These are phyloP conservation scores for Talaromyces sp. DNA, from an alignment of 2,329 filamentous ascomycete species.

Conservation along the genomic window DNA sequence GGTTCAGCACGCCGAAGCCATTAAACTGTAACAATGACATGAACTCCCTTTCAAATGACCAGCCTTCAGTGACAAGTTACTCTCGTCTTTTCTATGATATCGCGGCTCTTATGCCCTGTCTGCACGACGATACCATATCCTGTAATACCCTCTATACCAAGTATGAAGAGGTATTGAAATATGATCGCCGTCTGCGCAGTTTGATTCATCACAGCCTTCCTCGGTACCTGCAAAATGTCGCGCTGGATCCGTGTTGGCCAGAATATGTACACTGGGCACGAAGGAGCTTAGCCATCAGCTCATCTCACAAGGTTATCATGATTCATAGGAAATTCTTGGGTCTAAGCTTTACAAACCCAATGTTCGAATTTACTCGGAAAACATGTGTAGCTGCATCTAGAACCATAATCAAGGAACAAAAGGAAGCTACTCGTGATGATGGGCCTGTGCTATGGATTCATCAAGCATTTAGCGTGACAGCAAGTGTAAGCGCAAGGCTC, in stretches of 20 bases:
- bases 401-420: constrained; percentile 45
- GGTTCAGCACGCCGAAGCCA: constrained; percentile 39
- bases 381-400: constrained; percentile 46
- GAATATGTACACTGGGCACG: constrained; percentile 45
- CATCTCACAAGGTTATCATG: constrained; percentile 52
- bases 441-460: constrained; percentile 50
- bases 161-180: constrained; percentile 45
- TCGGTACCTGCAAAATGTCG: constrained; percentile 36
- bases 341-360: constrained; percentile 44
- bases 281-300: constrained; percentile 41
- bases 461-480: constrained; percentile 46
- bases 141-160: constrained; percentile 41
- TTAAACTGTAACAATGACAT: constrained; percentile 35
- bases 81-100: constrained; percentile 44
- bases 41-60: constrained; percentile 32
- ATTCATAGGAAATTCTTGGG: constrained; percentile 48
- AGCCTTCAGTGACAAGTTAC: constrained; percentile 39
- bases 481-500: constrained; percentile 25
- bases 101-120: constrained; percentile 39
- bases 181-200: constrained; percentile 43
- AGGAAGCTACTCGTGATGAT: constrained; percentile 34
- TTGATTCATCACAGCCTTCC: constrained; percentile 39
- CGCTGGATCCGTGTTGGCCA: constrained; percentile 43
- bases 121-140: constrained; percentile 42
- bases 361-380: constrained; percentile 48